Evolutionary conservation across 2,329 filamentous ascomycete genomes (phyloP).

Genomic region (Aspergillus sp.): DNA sequence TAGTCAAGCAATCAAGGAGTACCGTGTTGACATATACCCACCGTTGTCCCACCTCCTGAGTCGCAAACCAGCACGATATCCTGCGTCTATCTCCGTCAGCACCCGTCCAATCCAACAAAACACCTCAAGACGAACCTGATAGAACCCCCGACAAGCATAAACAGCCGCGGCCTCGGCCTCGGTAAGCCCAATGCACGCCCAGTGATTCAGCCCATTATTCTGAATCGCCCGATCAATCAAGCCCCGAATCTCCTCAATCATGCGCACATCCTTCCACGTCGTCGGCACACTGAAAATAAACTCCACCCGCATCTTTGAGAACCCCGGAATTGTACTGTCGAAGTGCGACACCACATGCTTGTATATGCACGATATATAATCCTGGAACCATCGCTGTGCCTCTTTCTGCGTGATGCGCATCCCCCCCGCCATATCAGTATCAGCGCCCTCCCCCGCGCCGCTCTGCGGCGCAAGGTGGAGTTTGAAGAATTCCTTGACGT

Average conservation of each 20-base stretch:
- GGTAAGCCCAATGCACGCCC: constrained; percentile 52
- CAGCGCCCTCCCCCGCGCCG: constrained; percentile 21
- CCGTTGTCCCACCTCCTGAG: constrained; percentile 55
- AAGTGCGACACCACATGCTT: constrained; percentile 36
- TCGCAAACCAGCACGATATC: constrained; percentile 57
- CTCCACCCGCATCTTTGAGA: constrained; percentile 36
- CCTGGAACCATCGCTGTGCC: constrained; percentile 34
- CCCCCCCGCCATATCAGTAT: constrained; percentile 2
- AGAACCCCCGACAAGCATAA: constrained; percentile 46
- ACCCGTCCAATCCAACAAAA: background rate
- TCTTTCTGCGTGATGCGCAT: constrained; percentile 29
- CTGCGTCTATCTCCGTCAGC: constrained; percentile 30
- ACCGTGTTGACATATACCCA: constrained; percentile 15
- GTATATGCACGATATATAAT: constrained; percentile 42
- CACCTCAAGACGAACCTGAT: constrained; percentile 16
- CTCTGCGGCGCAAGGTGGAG: constrained; percentile 36
- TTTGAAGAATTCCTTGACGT: constrained; percentile 45
- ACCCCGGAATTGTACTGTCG: constrained; percentile 30
- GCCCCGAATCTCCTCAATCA: constrained; percentile 40
- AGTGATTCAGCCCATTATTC: constrained; percentile 38
- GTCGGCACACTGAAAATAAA: constrained; percentile 50
- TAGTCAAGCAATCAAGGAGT: background rate
- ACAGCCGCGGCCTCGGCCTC: constrained; percentile 61
- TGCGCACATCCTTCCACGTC: constrained; percentile 45
- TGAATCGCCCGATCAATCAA: constrained; percentile 38